Conservation (phyloP, 257 asterid genomes). For the Scutellaria minor region DNA sequence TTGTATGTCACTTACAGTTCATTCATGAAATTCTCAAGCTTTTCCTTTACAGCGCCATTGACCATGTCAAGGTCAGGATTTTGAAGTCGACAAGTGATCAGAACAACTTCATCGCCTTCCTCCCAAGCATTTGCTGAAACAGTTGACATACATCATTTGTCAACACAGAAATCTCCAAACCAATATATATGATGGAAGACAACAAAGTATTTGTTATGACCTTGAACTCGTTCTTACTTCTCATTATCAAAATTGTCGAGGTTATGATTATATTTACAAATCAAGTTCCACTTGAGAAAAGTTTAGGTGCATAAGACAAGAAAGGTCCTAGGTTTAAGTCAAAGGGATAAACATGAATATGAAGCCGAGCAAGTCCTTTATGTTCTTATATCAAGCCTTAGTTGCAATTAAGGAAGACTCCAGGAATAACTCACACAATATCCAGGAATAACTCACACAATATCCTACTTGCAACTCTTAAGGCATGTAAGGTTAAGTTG, state of each 20-base stretch:
- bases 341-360: not conserved
- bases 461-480: slow-evolving; percentile 23
- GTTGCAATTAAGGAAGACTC: not conserved
- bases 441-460: slow-evolving; percentile 7
- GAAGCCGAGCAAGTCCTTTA: not conserved
- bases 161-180: slow-evolving; percentile 14
- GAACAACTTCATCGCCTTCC: slow-evolving; percentile 96
- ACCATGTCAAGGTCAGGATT: slow-evolving; percentile 80
- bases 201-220: slow-evolving; percentile 2
- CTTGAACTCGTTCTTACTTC: slow-evolving; percentile 13
- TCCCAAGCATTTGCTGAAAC: slow-evolving; percentile 98
- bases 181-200: not conserved
- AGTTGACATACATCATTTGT: not conserved
- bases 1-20: slow-evolving; percentile 71
- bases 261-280: not conserved
- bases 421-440: slow-evolving; percentile 18
- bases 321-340: not conserved
- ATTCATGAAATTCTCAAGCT: slow-evolving; percentile 74
- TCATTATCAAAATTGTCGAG: not conserved
- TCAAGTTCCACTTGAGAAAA: not conserved
- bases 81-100: slow-evolving; percentile 82
- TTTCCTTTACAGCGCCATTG: slow-evolving; percentile 62
- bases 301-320: not conserved
- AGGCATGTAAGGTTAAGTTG: slow-evolving; percentile 29
- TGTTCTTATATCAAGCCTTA: not conserved